A percentile compares a stretch with the other conserved stretches of the same genome.
These are phyloP conservation scores for Eucalyptus decipiens DNA, from an alignment of 345 rosid species.

Conservation along the genomic window DNA sequence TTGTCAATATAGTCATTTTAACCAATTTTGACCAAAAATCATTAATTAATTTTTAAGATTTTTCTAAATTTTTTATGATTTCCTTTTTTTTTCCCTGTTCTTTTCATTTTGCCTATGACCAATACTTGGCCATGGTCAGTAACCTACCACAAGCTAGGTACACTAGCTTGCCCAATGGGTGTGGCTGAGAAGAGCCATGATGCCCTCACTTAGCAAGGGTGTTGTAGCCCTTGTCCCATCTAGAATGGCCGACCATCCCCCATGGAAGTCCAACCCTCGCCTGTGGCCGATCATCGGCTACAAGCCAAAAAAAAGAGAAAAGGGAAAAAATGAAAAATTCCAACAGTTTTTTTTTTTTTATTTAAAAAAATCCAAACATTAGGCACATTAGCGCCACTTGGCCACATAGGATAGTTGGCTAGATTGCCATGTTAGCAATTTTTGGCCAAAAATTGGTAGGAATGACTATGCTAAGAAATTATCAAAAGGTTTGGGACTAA, in stretches of 20 bases:
- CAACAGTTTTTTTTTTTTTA: no score
- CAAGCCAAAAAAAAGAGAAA: accelerated
- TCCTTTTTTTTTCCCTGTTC: background rate
- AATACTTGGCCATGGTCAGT: background rate
- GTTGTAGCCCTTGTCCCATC: no score
- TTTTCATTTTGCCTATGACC: background rate
- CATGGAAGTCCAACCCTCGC: background rate
- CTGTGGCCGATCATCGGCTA: no score
- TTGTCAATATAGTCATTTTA: no score
- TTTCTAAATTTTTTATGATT: no score
- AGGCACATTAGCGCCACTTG: accelerated
- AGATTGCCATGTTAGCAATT: no score
- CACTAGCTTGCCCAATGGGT: background rate
- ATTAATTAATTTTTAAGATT: accelerated
- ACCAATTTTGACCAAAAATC: background rate
- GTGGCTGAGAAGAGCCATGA: background rate
- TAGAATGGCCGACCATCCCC: no score
- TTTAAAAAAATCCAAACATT: no score
- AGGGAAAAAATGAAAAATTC: accelerated
- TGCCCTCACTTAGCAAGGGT: no score
- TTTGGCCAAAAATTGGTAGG: no score
- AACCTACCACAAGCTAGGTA: background rate
- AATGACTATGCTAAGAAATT: no score
- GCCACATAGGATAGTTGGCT: background rate
- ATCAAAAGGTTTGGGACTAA: background rate